Evolutionary conservation across 73 alveolate species (phyloP).

Genomic region (Effrenium voratum): DNA sequence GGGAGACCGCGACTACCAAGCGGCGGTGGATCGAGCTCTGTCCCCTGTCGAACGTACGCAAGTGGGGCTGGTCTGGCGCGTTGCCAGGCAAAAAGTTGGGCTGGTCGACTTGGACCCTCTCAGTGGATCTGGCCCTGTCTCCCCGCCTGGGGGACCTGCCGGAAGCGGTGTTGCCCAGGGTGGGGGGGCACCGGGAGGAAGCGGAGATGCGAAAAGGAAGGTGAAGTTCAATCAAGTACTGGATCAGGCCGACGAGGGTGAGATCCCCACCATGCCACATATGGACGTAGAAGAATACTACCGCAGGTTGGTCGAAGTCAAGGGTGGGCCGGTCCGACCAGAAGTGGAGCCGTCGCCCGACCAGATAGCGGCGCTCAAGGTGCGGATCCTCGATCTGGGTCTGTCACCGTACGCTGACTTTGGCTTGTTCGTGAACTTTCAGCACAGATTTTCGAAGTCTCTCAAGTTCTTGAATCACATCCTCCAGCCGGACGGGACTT

Average conservation of each 20-base stretch:
- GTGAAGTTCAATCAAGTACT: conserved; percentile 16
- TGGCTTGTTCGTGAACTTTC: conserved; percentile 11
- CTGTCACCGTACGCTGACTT: conserved; percentile 43
- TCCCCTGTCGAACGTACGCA: background rate
- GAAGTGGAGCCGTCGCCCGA: conserved; percentile 33
- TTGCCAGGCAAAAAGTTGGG: background rate
- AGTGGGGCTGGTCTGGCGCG: conserved; percentile 23
- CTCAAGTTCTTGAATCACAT: conserved; percentile 16
- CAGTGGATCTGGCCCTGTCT: background rate
- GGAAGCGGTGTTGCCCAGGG: background rate
- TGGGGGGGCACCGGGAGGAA: background rate
- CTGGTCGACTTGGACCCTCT: background rate
- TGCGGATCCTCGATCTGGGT: background rate
- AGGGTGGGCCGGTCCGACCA: conserved; percentile 46
- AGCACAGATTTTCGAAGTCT: background rate
- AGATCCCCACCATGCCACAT: background rate
- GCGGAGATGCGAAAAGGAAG: background rate
- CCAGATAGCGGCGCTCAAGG: background rate
- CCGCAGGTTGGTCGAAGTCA: background rate
- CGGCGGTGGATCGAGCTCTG: background rate
- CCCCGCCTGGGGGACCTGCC: background rate
- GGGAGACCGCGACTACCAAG: background rate
- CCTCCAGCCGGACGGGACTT: conserved; percentile 26
- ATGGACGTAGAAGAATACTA: background rate
- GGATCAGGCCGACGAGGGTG: conserved; percentile 31